Percentiles rank a stretch among this genome's conserved stretches.
phyloP scores from a whole-genome alignment of 2,329 filamentous ascomycete species.

The Lojkania enalia region DNA sequence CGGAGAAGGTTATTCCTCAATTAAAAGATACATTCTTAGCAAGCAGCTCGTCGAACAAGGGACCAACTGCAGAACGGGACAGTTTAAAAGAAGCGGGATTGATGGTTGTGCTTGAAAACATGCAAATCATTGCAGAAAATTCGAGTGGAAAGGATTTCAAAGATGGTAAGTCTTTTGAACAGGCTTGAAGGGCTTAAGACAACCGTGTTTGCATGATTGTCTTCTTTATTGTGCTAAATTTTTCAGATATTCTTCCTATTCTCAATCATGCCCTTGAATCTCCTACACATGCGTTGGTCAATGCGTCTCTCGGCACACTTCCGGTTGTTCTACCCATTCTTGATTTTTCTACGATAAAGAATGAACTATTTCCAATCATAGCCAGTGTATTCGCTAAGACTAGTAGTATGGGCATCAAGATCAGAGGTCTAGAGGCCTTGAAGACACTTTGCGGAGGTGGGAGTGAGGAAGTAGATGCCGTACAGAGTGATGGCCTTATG shows the following conservation, averaged over 20 bases:
- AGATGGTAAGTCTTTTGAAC: conserved; percentile 64
- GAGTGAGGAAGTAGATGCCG: conserved; percentile 40
- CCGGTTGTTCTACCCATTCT: conserved; percentile 82
- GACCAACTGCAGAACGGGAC: conserved; percentile 69
- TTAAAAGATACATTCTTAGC: conserved; percentile 81
- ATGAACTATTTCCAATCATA: conserved; percentile 92
- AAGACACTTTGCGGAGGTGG: conserved; percentile 82
- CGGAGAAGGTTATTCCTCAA: conserved; percentile 81
- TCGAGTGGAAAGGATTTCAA: conserved; percentile 92
- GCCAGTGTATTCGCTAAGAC: conserved; percentile 90
- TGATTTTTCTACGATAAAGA: conserved; percentile 96
- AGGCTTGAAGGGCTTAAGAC: not conserved
- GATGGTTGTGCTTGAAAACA: conserved; percentile 87
- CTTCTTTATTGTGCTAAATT: no score
- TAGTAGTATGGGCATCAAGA: conserved; percentile 91
- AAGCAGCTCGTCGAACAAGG: conserved; percentile 49
- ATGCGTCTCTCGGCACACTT: conserved; percentile 78
- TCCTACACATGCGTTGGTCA: conserved; percentile 84
- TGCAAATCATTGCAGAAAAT: conserved; percentile 74
- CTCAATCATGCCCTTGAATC: conserved; percentile 84
- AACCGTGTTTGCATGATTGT: no score
- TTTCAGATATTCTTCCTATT: conserved; percentile 80
- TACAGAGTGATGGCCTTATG: conserved; percentile 70
- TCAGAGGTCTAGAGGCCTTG: conserved; percentile 87
- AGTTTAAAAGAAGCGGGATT: conserved; percentile 83